phyloP scores from a whole-genome alignment of 2,329 filamentous ascomycete species.

The Cryoendolithus antarcticus region DNA sequence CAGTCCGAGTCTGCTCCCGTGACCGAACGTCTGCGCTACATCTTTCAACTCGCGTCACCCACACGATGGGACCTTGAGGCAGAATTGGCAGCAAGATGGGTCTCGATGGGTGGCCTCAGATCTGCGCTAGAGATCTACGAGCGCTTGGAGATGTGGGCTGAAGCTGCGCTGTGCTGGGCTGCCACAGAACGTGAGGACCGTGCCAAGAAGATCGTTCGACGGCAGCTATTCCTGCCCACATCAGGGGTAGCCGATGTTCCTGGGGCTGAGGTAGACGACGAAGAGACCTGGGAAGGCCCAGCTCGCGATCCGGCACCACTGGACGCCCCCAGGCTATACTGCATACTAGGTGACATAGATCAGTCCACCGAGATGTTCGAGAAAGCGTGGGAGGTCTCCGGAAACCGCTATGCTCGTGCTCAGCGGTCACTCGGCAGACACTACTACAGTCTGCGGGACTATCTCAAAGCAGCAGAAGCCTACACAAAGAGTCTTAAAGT shows the following conservation, averaged over 20 bases:
- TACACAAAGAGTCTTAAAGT: conserved; percentile 66
- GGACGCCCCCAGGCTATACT: conserved; percentile 79
- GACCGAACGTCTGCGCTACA: conserved; percentile 64
- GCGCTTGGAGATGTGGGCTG: conserved; percentile 82
- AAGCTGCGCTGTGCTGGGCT: conserved; percentile 82
- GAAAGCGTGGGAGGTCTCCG: conserved; percentile 78
- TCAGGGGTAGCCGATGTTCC: conserved; percentile 26
- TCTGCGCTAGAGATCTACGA: conserved; percentile 95
- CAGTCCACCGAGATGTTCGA: conserved; percentile 62
- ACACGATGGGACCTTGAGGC: conserved; percentile 90
- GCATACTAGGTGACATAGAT: conserved; percentile 85
- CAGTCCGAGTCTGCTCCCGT: conserved; percentile 66
- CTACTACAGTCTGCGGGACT: conserved; percentile 55
- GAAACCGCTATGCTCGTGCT: conserved; percentile 67
- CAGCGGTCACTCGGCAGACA: conserved; percentile 77
- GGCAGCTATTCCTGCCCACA: conserved; percentile 63
- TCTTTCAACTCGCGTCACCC: conserved; percentile 72
- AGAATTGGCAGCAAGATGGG: conserved; percentile 88
- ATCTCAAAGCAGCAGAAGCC: conserved; percentile 58
- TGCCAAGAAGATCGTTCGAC: conserved; percentile 62
- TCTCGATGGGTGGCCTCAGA: conserved; percentile 69
- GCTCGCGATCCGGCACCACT: conserved; percentile 59
- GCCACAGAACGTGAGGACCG: conserved; percentile 70
- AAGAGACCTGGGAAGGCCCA: conserved; percentile 50
- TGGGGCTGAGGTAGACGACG: conserved; percentile 22